These are phyloP conservation scores for Globisporangium carolinianum DNA, from an alignment of 352 stramenopile genomes.

Conservation along the genomic window DNA sequence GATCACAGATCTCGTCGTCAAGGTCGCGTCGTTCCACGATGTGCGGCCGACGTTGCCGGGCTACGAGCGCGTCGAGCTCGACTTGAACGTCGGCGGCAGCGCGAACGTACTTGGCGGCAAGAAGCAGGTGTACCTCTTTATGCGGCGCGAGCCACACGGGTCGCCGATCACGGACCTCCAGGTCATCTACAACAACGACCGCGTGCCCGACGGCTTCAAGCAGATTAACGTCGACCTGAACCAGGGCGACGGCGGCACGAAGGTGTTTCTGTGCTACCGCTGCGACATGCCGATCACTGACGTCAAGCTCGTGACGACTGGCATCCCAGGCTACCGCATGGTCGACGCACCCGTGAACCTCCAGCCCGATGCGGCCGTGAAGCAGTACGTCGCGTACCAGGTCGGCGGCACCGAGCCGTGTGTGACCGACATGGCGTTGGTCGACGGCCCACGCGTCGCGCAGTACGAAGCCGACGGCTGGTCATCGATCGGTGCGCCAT, in stretches of 20 bases:
- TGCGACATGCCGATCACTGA: constrained; percentile 87
- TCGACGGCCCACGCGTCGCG: constrained; percentile 34
- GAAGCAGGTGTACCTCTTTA: constrained; percentile 86
- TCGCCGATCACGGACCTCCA: constrained; percentile 83
- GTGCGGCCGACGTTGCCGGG: constrained; percentile 53
- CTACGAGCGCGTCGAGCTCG: constrained; percentile 76
- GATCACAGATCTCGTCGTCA: constrained; percentile 80
- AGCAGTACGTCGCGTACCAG: constrained; percentile 80
- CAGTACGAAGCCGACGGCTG: constrained; percentile 49
- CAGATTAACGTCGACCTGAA: constrained; percentile 84
- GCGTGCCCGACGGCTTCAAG: constrained; percentile 83
- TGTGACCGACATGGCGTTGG: constrained; percentile 69
- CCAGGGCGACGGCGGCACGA: constrained; percentile 71
- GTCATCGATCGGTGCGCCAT: constrained; percentile 61
- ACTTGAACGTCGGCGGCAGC: constrained; percentile 70
- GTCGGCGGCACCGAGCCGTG: constrained; percentile 77
- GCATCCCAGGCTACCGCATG: constrained; percentile 81
- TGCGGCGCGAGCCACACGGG: constrained; percentile 55
- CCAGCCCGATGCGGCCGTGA: constrained; percentile 53
- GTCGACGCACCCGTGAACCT: constrained; percentile 70
- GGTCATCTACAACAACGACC: constrained; percentile 72
- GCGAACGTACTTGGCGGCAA: constrained; percentile 40
- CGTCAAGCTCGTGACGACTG: constrained; percentile 77
- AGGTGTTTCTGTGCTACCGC: constrained; percentile 82
- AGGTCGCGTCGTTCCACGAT: constrained; percentile 47